Conservation (phyloP, 768 basidiomycete genomes). For the Myochromella boudieri region DNA sequence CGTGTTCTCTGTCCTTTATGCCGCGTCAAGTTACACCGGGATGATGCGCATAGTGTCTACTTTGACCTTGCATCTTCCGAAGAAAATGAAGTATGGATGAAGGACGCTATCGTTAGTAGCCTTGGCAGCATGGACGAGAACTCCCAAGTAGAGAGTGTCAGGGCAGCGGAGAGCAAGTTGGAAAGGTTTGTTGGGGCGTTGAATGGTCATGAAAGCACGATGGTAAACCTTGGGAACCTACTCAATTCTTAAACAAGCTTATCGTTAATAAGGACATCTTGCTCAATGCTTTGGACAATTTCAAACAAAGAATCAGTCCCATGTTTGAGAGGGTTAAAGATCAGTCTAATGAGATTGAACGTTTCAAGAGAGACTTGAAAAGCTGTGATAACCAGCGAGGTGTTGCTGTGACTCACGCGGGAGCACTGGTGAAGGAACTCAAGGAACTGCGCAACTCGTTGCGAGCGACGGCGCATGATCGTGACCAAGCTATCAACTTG, state of each 20-base stretch:
- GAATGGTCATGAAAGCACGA: slow-evolving; percentile 21
- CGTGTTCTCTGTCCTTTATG: slow-evolving; percentile 23
- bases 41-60: slow-evolving; percentile 17
- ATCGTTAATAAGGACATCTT: slow-evolving; percentile 25
- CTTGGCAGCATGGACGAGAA: slow-evolving; percentile 32
- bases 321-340: slow-evolving; percentile 29
- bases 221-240: slow-evolving; percentile 25
- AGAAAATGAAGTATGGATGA: slow-evolving; percentile 26
- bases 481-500: slow-evolving; percentile 26
- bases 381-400: background rate
- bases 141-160: slow-evolving; percentile 34
- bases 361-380: slow-evolving; percentile 19
- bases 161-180: slow-evolving; percentile 34
- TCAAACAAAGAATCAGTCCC: slow-evolving; percentile 41
- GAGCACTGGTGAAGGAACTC: slow-evolving; percentile 21
- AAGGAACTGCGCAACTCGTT: slow-evolving; percentile 15
- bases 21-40: slow-evolving; percentile 14
- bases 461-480: slow-evolving; percentile 19
- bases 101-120: slow-evolving; percentile 29
- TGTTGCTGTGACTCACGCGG: slow-evolving; percentile 4
- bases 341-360: slow-evolving; percentile 27
- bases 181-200: slow-evolving; percentile 25
- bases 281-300: slow-evolving; percentile 36
- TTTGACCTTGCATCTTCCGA: slow-evolving; percentile 26
- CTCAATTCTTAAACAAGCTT: background rate